Evolutionary conservation across 2,329 filamentous ascomycete species (phyloP).

Genomic region (Colletotrichum scovillei): DNA sequence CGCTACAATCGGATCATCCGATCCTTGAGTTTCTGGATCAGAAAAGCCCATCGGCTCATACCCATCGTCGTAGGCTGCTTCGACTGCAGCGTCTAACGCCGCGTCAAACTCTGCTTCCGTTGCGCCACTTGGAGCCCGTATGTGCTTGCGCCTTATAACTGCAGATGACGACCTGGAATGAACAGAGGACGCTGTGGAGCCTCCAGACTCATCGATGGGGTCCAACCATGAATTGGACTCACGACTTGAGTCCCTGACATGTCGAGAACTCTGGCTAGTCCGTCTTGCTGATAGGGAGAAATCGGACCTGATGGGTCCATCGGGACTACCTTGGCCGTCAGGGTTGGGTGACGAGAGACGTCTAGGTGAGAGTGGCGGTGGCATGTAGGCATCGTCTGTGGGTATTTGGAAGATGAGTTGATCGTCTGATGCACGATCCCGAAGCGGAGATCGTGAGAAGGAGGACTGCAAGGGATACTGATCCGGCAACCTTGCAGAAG

Average conservation of each 20-base stretch:
- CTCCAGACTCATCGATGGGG: conserved; percentile 90
- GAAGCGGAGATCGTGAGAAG: conserved; percentile 63
- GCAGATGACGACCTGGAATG: conserved; percentile 83
- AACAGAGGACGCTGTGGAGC: conserved; percentile 81
- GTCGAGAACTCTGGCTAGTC: conserved; percentile 46
- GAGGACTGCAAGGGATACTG: conserved; percentile 60
- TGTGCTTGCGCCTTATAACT: conserved; percentile 75
- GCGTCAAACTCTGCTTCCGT: conserved; percentile 94
- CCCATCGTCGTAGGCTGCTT: conserved; percentile 94
- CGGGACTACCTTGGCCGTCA: conserved; percentile 36
- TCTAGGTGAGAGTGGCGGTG: conserved; percentile 76
- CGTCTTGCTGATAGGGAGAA: conserved; percentile 45
- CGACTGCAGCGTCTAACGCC: conserved; percentile 92
- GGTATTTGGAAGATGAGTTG: conserved; percentile 58
- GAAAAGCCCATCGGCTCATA: conserved; percentile 75
- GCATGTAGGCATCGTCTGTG: conserved; percentile 71
- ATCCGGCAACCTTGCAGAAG: conserved; percentile 37
- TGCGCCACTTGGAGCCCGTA: conserved; percentile 74
- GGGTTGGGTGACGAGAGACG: conserved; percentile 56
- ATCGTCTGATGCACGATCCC: conserved; percentile 44
- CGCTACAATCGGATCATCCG: conserved; percentile 50
- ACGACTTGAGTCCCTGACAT: conserved; percentile 73
- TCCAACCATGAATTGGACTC: conserved; percentile 94
- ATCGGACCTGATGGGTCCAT: conserved; percentile 47
- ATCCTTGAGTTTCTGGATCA: conserved; percentile 39